Evolutionary conservation across 768 basidiomycete genomes (phyloP).

Genomic region (Mycena metata): DNA sequence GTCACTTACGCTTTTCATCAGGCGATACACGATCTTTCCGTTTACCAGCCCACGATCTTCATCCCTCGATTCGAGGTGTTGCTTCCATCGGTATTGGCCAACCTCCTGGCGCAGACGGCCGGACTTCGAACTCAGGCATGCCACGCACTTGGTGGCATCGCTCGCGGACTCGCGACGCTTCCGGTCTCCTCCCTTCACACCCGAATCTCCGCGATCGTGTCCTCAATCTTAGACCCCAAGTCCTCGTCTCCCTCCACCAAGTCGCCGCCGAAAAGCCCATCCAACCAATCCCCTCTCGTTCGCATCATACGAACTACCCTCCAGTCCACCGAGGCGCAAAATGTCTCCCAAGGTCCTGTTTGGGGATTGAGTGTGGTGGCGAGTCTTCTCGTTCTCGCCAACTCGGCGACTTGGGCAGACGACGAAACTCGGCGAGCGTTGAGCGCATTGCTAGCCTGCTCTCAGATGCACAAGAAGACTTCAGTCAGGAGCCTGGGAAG

Average conservation of each 20-base stretch:
- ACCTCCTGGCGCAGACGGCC: constrained; percentile 74
- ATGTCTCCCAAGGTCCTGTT: constrained; percentile 81
- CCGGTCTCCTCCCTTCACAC: constrained; percentile 64
- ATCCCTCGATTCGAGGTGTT: constrained; percentile 71
- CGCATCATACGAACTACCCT: constrained; percentile 79
- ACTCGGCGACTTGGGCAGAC: constrained; percentile 65
- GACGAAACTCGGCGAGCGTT: constrained; percentile 60
- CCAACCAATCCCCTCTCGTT: constrained; percentile 65
- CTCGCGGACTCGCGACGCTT: constrained; percentile 63
- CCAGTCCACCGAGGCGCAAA: constrained; percentile 63
- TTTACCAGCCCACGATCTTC: constrained; percentile 75
- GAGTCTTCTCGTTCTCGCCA: constrained; percentile 74
- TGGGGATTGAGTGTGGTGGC: constrained; percentile 82
- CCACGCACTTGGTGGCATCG: constrained; percentile 81
- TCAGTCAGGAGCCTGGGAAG: constrained; percentile 73
- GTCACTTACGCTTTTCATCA: constrained; percentile 16
- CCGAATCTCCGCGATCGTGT: constrained; percentile 64
- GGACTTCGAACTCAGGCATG: constrained; percentile 80
- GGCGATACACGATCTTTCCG: constrained; percentile 54
- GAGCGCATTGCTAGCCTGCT: constrained; percentile 64
- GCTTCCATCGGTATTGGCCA: constrained; percentile 72
- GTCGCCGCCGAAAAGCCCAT: constrained; percentile 49
- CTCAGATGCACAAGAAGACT: constrained; percentile 73
- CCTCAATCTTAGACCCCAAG: constrained; percentile 62
- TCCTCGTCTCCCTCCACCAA: constrained; percentile 54